A percentile compares a stretch with the other conserved stretches of the same genome.
Evolutionary conservation across 805 yeast species (phyloP).

Genomic region (Barnettozyma vustinii): DNA sequence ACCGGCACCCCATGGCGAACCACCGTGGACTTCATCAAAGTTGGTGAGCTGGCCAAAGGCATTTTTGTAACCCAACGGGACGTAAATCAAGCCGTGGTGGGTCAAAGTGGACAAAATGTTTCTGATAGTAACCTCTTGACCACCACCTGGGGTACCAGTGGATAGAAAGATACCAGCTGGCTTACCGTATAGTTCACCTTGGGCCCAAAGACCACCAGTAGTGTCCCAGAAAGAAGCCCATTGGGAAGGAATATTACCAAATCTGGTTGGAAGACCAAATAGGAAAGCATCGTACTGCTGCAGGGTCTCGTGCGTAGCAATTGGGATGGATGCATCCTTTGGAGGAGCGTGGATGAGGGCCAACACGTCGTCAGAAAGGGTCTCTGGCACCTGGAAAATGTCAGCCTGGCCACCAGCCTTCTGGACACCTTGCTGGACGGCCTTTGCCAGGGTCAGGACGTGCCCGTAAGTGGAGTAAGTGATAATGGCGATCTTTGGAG

Average conservation of each 20-base stretch:
- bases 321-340: slow-evolving; percentile 48
- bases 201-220: slow-evolving; percentile 73
- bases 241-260: slow-evolving; percentile 74
- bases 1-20: slow-evolving; percentile 87
- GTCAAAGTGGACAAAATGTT: slow-evolving; percentile 51
- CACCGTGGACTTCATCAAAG: slow-evolving; percentile 68
- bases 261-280: slow-evolving; percentile 85
- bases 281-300: slow-evolving; percentile 69
- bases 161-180: slow-evolving; percentile 67
- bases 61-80: slow-evolving; percentile 68
- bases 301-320: slow-evolving; percentile 53
- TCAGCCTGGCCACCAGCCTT: slow-evolving; percentile 64
- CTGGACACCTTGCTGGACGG: slow-evolving; percentile 62
- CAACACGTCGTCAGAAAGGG: slow-evolving; percentile 58
- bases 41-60: slow-evolving; percentile 50
- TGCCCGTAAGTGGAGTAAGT: slow-evolving; percentile 82
- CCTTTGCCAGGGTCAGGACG: slow-evolving; percentile 59
- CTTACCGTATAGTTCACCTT: slow-evolving; percentile 64
- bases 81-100: slow-evolving; percentile 73
- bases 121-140: slow-evolving; percentile 65
- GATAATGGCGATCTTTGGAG: slow-evolving; percentile 42
- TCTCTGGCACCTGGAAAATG: slow-evolving; percentile 75
- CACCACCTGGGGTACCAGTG: slow-evolving; percentile 72
- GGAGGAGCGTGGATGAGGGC: slow-evolving; percentile 58
- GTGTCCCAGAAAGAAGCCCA: slow-evolving; percentile 68